Evolutionary conservation across 192 early-diverging fungal species (phyloP).

Genomic region (Hyaloraphidium curvatum): DNA sequence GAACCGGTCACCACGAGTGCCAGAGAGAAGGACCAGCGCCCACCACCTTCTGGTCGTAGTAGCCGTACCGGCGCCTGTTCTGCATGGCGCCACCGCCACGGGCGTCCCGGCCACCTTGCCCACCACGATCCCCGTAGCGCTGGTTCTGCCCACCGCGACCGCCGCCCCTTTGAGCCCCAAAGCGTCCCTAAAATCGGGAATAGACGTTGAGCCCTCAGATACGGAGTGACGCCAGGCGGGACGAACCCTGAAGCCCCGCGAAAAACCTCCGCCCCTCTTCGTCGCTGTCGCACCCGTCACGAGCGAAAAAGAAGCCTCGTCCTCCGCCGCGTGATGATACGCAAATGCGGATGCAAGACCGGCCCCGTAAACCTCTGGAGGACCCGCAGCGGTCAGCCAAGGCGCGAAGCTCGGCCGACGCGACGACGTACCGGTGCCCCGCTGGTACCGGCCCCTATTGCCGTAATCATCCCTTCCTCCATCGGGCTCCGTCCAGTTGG

Average conservation of each 20-base stretch:
- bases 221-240: too few species aligned
- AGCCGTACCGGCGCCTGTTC: too few species aligned
- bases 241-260: too few species aligned
- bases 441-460: not conserved
- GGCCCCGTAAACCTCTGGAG: slow-evolving; percentile 57
- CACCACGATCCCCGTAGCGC: not conserved
- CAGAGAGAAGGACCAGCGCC: too few species aligned
- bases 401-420: not conserved
- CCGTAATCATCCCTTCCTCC: not conserved
- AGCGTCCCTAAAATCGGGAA: too few species aligned
- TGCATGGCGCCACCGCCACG: not conserved
- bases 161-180: too few species aligned
- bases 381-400: not conserved
- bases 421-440: not conserved
- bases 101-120: not conserved
- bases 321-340: slow-evolving; percentile 63
- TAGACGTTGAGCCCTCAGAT: too few species aligned
- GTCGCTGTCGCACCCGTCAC: slow-evolving; percentile 53
- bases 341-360: slow-evolving; percentile 65
- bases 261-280: slow-evolving; percentile 34
- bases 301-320: slow-evolving; percentile 89
- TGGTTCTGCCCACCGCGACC: not conserved
- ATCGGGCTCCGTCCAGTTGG: slow-evolving; percentile 72
- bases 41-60: too few species aligned
- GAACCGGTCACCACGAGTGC: too few species aligned